A percentile compares a stretch with the other conserved stretches of the same genome.
Conservation (phyloP, 2,329 filamentous ascomycete species). For the Neopestalotiopsis sp. region DNA sequence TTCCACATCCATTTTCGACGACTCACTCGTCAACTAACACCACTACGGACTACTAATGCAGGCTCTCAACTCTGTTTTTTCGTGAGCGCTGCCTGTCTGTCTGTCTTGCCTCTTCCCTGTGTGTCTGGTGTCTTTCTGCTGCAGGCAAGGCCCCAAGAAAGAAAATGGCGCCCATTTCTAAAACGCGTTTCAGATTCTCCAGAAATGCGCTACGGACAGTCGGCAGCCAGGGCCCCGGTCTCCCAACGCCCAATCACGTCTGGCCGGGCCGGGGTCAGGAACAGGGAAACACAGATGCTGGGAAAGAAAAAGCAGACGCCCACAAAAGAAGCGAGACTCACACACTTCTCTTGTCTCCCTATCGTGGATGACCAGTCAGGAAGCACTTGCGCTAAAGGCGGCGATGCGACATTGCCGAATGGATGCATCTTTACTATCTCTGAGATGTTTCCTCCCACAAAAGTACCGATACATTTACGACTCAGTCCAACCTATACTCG, state of each 20-base stretch:
- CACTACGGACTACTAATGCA: neutral
- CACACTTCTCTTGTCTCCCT: neutral
- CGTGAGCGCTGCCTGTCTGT: neutral
- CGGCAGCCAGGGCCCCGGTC: conserved; percentile 12
- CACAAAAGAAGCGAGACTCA: neutral
- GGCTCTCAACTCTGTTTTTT: neutral
- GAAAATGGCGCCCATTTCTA: conserved; percentile 17
- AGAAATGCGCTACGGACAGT: conserved; percentile 14
- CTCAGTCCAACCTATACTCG: neutral
- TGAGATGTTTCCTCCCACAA: neutral
- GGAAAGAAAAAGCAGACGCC: neutral
- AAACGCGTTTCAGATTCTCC: conserved; percentile 14
- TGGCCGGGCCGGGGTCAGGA: neutral
- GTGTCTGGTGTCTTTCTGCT: neutral
- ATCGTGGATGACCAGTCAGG: neutral
- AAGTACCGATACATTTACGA: conserved; percentile 16
- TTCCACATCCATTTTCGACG: neutral
- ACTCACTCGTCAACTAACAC: neutral
- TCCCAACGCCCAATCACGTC: conserved; percentile 6
- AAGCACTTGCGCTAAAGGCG: neutral
- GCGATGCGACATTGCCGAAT: neutral
- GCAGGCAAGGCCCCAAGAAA: conserved; percentile 11
- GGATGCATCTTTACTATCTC: conserved; percentile 4
- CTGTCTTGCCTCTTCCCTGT: neutral
- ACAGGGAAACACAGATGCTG: conserved; percentile 3